phyloP scores from a whole-genome alignment of 1,284 basidiomycete species.

The Lignosus rhinocerotis region DNA sequence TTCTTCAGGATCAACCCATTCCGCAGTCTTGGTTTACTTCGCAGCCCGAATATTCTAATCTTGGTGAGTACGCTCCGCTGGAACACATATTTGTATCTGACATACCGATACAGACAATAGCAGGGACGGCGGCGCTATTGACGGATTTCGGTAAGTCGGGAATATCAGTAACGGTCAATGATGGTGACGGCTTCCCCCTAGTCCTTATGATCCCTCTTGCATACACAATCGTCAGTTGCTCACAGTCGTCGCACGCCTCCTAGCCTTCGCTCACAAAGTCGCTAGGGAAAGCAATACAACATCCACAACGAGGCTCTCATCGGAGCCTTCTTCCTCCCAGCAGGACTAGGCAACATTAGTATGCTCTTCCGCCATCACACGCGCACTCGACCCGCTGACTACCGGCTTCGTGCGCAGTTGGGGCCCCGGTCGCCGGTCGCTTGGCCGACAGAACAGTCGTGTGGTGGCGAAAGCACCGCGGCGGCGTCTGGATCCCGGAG shows the following conservation, averaged over 20 bases:
- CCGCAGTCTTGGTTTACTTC: constrained; percentile 48
- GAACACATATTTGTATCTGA: not conserved
- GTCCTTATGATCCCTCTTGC: constrained; percentile 42
- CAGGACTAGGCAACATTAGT: constrained; percentile 64
- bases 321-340: constrained; percentile 61
- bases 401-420: constrained; percentile 38
- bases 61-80: constrained; percentile 41
- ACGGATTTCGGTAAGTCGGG: constrained; percentile 44
- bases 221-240: constrained; percentile 39
- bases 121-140: constrained; percentile 39
- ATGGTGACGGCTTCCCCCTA: constrained; percentile 16
- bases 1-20: constrained; percentile 60
- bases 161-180: not conserved
- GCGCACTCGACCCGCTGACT: not conserved
- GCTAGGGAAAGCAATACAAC: constrained; percentile 55
- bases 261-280: not conserved
- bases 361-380: constrained; percentile 17
- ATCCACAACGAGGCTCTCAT: constrained; percentile 60
- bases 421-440: constrained; percentile 52
- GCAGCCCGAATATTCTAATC: constrained; percentile 58
- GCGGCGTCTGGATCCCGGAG: constrained; percentile 55
- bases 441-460: constrained; percentile 52
- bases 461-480: constrained; percentile 47
- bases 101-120: constrained; percentile 38
- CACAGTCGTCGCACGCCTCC: not conserved